Evolutionary conservation across 768 basidiomycete genomes (phyloP).

Genomic region (Suillus brevipes): DNA sequence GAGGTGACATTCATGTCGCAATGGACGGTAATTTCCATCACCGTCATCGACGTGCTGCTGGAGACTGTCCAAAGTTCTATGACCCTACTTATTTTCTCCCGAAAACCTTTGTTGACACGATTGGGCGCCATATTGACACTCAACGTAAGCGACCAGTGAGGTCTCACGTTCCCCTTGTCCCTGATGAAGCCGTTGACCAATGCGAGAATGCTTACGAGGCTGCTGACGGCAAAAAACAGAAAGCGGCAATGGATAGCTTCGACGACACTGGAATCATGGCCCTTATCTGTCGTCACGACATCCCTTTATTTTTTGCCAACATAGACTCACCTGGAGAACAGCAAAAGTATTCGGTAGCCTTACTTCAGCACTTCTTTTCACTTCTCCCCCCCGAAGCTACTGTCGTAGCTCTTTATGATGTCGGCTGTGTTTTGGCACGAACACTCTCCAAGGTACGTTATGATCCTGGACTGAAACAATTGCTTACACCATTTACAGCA

Average conservation of each 20-base stretch:
- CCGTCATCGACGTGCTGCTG: constrained; percentile 29
- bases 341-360: constrained; percentile 39
- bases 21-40: constrained; percentile 44
- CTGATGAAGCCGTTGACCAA: constrained; percentile 35
- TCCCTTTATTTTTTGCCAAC: too few relatives aligned
- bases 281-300: too few relatives aligned
- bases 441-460: too few relatives aligned
- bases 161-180: constrained; percentile 16
- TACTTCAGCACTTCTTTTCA: too few relatives aligned
- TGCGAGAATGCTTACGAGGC: constrained; percentile 38
- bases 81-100: constrained; percentile 34
- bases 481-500: too few relatives aligned
- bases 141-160: constrained; percentile 20
- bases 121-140: constrained; percentile 29
- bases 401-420: too few relatives aligned
- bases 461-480: too few relatives aligned
- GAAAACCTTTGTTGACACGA: constrained; percentile 33
- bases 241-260: constrained; percentile 27
- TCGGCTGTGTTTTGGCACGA: too few relatives aligned
- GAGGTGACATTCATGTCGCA: constrained; percentile 39
- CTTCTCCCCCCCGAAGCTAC: too few relatives aligned
- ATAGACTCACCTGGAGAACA: too few relatives aligned
- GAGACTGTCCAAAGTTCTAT: constrained; percentile 35
- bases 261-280: constrained; percentile 42
- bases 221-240: constrained; percentile 33